phyloP scores from a whole-genome alignment of 805 yeast genomes.

The Saturnispora galanensis region DNA sequence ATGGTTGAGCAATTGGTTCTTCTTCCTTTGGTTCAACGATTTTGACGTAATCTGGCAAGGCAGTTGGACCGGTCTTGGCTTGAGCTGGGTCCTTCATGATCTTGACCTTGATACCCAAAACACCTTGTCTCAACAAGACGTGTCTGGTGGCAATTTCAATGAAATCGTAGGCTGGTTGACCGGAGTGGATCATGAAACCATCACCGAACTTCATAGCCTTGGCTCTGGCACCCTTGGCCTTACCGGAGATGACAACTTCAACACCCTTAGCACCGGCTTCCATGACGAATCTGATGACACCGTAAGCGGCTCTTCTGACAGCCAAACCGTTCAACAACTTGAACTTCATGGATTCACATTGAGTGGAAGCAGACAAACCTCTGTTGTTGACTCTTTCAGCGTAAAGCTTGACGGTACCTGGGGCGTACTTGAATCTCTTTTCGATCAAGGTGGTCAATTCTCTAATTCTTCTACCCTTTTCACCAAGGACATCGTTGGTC shows the following conservation, averaged over 20 bases:
- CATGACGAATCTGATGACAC: constrained; percentile 99
- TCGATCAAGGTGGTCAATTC: constrained; percentile 95
- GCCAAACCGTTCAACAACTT: constrained; percentile 98
- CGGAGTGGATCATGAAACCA: constrained; percentile 99
- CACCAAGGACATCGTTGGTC: constrained; percentile 98
- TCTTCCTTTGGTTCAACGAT: constrained; percentile 94
- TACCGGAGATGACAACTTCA: constrained; percentile 99
- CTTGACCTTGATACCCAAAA: constrained; percentile 98
- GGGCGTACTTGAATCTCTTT: constrained; percentile 96
- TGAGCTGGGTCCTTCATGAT: constrained; percentile 98
- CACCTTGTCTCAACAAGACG: constrained; percentile 99
- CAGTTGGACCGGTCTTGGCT: constrained; percentile 75
- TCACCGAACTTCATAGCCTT: constrained; percentile 99
- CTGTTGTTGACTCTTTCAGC: constrained; percentile 99
- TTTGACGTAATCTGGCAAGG: constrained; percentile 92
- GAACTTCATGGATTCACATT: constrained; percentile 98
- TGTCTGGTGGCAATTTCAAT: constrained; percentile 98
- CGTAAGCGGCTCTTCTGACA: constrained; percentile 99
- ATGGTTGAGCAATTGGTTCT: constrained; percentile 67
- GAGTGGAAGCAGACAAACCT: constrained; percentile 99
- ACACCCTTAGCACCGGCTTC: constrained; percentile 99
- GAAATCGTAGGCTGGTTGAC: constrained; percentile 99
- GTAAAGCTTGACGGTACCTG: constrained; percentile 86
- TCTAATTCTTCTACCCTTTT: constrained; percentile 99
- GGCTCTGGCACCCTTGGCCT: constrained; percentile 99